phyloP scores from a whole-genome alignment of 148 eudicot genomes.

The Persicaria tinctoria region DNA sequence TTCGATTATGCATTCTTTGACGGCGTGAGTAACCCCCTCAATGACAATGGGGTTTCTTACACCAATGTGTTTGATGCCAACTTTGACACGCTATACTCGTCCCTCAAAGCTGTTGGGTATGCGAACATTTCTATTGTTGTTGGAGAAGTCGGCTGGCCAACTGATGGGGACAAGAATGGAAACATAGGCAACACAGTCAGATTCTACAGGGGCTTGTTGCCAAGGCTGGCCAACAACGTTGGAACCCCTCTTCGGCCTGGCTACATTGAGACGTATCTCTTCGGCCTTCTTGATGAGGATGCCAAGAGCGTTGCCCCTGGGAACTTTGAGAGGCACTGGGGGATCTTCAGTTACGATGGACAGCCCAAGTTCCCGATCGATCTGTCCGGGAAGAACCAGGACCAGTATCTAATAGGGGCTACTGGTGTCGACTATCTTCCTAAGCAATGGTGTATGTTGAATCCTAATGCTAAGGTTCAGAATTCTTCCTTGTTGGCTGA shows the following conservation, averaged over 20 bases:
- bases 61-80: slow-evolving; percentile 89
- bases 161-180: slow-evolving; percentile 73
- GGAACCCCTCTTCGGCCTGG: slow-evolving; percentile 89
- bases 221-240: slow-evolving; percentile 46
- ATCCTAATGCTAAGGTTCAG: slow-evolving; percentile 38
- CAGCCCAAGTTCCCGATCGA: slow-evolving; percentile 75
- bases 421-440: slow-evolving; percentile 50
- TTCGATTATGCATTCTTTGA: slow-evolving; percentile 83
- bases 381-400: slow-evolving; percentile 33
- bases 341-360: slow-evolving; percentile 73
- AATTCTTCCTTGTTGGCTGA: slow-evolving; percentile 51
- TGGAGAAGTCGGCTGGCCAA: slow-evolving; percentile 98
- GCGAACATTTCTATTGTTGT: slow-evolving; percentile 51
- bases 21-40: slow-evolving; percentile 40
- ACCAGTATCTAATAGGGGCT: slow-evolving; percentile 48
- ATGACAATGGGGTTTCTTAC: slow-evolving; percentile 48
- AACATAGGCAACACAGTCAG: slow-evolving; percentile 44
- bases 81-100: slow-evolving; percentile 71
- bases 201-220: slow-evolving; percentile 68
- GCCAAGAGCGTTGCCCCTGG: slow-evolving; percentile 72
- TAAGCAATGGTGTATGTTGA: slow-evolving; percentile 58
- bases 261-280: slow-evolving; percentile 64
- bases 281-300: slow-evolving; percentile 81
- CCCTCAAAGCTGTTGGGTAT: slow-evolving; percentile 46
- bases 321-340: slow-evolving; percentile 90